Conservation (phyloP, 331 rosid genomes). For the Prunus yedoensis region DNA sequence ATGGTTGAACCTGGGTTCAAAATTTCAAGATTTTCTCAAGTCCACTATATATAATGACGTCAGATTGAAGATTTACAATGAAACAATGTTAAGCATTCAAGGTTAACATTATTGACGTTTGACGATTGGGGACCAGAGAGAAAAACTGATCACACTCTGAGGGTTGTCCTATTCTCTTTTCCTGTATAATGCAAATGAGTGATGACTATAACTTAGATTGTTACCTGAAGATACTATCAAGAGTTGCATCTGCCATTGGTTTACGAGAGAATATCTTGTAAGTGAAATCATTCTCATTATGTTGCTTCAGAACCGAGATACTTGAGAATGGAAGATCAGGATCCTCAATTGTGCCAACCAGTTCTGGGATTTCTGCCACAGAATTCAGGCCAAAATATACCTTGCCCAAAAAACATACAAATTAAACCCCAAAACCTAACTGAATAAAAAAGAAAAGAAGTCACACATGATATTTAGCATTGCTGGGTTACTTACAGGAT, state of each 20-base stretch:
- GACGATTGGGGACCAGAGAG: background rate
- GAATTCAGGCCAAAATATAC: slow-evolving; percentile 67
- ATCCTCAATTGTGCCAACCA: slow-evolving; percentile 80
- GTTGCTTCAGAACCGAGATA: slow-evolving; percentile 83
- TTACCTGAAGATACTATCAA: slow-evolving; percentile 87
- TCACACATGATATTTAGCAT: slow-evolving; percentile 3
- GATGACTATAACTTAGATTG: background rate
- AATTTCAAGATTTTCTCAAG: background rate
- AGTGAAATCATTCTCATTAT: slow-evolving; percentile 55
- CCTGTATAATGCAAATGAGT: background rate
- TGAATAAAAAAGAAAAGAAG: background rate
- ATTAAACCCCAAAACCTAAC: background rate
- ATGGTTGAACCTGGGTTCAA: background rate
- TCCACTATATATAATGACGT: background rate
- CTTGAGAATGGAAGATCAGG: slow-evolving; percentile 75
- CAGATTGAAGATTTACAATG: background rate
- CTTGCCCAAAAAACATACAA: slow-evolving; percentile 34
- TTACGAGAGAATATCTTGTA: slow-evolving; percentile 92
- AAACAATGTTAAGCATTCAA: background rate
- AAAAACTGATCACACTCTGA: background rate
- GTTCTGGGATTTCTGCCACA: slow-evolving; percentile 60
- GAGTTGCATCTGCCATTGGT: slow-evolving; percentile 56
- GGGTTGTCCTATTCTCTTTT: background rate
- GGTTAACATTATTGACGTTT: no score
- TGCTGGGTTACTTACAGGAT: slow-evolving; percentile 64